Percentiles rank a stretch among this genome's conserved stretches.
These are phyloP conservation scores for Trametes cingulata DNA, from an alignment of 768 basidiomycete genomes.

Conservation along the genomic window DNA sequence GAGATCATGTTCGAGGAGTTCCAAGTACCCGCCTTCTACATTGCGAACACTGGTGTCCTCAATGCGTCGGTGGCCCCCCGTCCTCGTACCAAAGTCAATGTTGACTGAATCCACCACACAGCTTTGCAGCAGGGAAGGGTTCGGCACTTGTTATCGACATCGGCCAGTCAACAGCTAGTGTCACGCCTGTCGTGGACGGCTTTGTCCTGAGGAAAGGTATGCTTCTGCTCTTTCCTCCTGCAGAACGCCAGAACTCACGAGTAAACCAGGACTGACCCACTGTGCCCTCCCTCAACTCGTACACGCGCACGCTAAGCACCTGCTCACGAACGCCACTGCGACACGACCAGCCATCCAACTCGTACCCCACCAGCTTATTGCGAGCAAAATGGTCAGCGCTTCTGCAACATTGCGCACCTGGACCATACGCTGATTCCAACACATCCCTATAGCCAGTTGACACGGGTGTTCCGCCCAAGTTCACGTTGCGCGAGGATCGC, in stretches of 20 bases:
- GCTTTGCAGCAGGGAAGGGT: slow-evolving; percentile 95
- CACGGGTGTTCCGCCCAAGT: slow-evolving; percentile 60
- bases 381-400: slow-evolving; percentile 64
- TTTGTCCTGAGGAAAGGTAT: slow-evolving; percentile 94
- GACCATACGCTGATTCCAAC: background rate
- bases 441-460: slow-evolving; percentile 63
- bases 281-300: slow-evolving; percentile 80
- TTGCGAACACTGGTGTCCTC: slow-evolving; percentile 91
- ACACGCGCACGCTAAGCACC: slow-evolving; percentile 73
- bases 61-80: slow-evolving; percentile 73
- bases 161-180: slow-evolving; percentile 85
- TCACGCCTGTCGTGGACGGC: slow-evolving; percentile 95
- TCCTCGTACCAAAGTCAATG: background rate
- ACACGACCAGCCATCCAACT: slow-evolving; percentile 65
- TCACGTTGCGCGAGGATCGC: slow-evolving; percentile 75
- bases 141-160: slow-evolving; percentile 97
- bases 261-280: slow-evolving; percentile 64
- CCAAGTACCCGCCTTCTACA: slow-evolving; percentile 92
- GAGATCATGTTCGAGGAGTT: slow-evolving; percentile 99
- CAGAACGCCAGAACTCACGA: background rate
- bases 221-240: background rate
- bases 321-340: slow-evolving; percentile 51
- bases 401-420: background rate
- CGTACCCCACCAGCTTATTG: slow-evolving; percentile 85
- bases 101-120: slow-evolving; percentile 32